Evolutionary conservation across 257 asterid genomes (phyloP), one percentile per base, ranked within the genome.

Genomic region (Craterostigma plantagineum): DNA sequence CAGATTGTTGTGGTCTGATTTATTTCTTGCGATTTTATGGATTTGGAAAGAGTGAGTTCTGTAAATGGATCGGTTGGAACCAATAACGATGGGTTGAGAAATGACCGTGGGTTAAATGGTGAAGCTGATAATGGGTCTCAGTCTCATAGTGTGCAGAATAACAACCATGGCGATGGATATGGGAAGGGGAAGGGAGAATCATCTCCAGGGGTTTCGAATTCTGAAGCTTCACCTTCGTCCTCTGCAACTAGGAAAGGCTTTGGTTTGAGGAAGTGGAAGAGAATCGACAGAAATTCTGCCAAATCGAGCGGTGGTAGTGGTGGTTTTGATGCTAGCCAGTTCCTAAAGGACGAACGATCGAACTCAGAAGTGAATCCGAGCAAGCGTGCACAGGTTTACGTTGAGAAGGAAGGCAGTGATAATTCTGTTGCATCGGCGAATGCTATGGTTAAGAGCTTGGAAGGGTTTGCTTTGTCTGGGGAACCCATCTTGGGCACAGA

Each of bases 251-350:
- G 35, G 30, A 83, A 71, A 45, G 86, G 91, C 50, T 30, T 49
- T 38, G 92, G 91, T 13, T 65, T 79, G 70, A 83, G 43, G 71
- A 83, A 73, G 58, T 76, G 95, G 95, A 73, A 65, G 56, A 76
- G 83, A 76, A 67, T 83, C 50, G 76, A 34, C 53, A 62, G 92
- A 62, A 91, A 61, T 18, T 56, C 34, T 8, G 45, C 45, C 39
- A 23, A 23, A 23, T 23, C 30, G 30, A 58, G 45, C 17, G 73
- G 49, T 18, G 66, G n/a, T n/a, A n/a, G n/a, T n/a, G n/a, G n/a
- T n/a, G n/a, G 53, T 38, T 55, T 38, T 18, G 75, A 61, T 50
- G 14, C 48, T 50, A 53, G 52, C 40, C 64, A 59, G 65, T 27
- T 62, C 42, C 38, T 48, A 46, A 66, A 47, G 38, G 69, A 57